Conservation (phyloP, 768 basidiomycete genomes). For the Daedaleopsis nitida region DNA sequence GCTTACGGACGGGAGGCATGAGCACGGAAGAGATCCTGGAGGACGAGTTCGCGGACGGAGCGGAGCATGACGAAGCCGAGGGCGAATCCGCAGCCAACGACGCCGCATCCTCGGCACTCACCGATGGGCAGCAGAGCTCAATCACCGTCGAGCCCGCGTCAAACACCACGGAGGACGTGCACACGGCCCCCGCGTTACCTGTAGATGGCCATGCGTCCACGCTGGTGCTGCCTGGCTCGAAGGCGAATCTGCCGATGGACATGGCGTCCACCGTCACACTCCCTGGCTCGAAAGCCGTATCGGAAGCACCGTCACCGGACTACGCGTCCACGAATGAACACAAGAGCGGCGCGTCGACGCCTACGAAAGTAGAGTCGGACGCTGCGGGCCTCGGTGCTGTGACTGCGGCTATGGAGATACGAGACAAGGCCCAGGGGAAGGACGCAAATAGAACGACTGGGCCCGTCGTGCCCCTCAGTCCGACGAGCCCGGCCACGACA, state of each 20-base stretch:
- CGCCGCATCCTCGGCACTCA: neutral
- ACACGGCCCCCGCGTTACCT: constrained; percentile 8
- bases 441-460: constrained; percentile 1
- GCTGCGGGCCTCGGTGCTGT: neutral
- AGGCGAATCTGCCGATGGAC: neutral
- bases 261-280: constrained; percentile 8
- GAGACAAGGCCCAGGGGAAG: neutral
- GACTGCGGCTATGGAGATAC: neutral
- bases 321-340: neutral
- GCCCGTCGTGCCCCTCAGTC: constrained; percentile 12
- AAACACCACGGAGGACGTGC: constrained; percentile 5
- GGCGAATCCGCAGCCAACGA: constrained; percentile 16
- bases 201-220: neutral
- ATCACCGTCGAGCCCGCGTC: neutral
- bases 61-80: constrained; percentile 8
- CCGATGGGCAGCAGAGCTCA: neutral
- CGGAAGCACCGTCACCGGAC: constrained; percentile 8
- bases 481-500: constrained; percentile 10
- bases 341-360: constrained; percentile 9
- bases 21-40: constrained; percentile 39
- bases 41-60: constrained; percentile 33
- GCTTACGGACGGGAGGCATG: constrained; percentile 55
- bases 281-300: constrained; percentile 8
- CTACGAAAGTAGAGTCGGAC: constrained; percentile 2
- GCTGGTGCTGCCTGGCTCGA: constrained; percentile 6